These are phyloP conservation scores for Neofusicoccum parvum DNA, from an alignment of 2,329 filamentous ascomycete genomes.

Conservation along the genomic window DNA sequence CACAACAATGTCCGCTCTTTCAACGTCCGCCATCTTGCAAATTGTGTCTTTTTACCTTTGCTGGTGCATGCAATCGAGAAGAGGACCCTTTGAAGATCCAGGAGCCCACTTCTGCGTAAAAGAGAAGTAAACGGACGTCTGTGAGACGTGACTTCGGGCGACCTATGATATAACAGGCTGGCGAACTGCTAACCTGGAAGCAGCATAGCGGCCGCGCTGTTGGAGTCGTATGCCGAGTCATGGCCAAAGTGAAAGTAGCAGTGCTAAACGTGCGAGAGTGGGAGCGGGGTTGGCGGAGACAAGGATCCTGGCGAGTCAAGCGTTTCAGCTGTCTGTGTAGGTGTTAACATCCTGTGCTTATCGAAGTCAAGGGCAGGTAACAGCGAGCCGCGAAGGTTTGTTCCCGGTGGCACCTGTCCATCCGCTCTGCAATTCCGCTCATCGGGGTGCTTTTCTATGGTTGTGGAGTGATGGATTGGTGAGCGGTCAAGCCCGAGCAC, in stretches of 20 bases:
- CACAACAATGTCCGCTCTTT: conserved; percentile 4
- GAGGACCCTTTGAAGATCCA: neutral
- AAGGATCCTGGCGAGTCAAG: neutral
- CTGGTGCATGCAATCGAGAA: neutral
- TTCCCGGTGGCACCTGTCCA: too few species aligned
- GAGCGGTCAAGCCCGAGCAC: too few species aligned
- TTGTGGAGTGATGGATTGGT: too few species aligned
- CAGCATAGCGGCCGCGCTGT: neutral
- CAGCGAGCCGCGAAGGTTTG: too few species aligned
- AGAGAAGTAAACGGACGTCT: neutral
- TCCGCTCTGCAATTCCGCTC: too few species aligned
- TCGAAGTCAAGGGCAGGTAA: neutral
- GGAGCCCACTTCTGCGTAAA: neutral
- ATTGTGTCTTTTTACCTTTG: too few species aligned
- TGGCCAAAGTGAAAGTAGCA: neutral
- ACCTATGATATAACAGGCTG: neutral
- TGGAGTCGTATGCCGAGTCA: neutral
- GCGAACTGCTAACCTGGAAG: neutral
- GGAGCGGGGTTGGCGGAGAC: neutral
- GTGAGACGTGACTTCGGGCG: neutral
- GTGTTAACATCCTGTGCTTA: neutral
- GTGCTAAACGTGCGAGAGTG: neutral
- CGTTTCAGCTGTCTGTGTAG: too few species aligned
- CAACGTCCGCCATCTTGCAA: neutral
- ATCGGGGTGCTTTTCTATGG: too few species aligned